These are phyloP conservation scores for Xylaria arbuscula DNA, from an alignment of 2,329 filamentous ascomycete genomes.

Conservation along the genomic window DNA sequence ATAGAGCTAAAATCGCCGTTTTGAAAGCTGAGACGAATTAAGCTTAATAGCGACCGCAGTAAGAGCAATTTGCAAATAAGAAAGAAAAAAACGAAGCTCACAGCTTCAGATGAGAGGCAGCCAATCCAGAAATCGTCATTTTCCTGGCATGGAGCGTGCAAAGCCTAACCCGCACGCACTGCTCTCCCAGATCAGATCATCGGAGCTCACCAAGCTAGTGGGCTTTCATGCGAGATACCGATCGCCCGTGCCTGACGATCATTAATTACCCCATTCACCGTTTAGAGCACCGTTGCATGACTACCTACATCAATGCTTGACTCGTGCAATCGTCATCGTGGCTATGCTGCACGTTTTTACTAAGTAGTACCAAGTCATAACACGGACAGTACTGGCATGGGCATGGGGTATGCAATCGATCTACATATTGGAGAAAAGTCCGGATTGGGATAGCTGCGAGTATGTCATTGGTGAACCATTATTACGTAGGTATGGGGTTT, in stretches of 20 bases:
- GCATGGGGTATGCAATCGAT: conserved; percentile 6
- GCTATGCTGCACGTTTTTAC: conserved; percentile 14
- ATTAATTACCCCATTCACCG: too few relatives aligned
- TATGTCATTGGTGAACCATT: conserved; percentile 35
- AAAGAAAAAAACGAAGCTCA: not conserved
- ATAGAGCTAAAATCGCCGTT: too few relatives aligned
- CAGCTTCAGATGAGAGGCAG: not conserved
- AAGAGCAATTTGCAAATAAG: not conserved
- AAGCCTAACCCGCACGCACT: not conserved
- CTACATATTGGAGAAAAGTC: conserved; percentile 26
- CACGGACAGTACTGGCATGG: conserved; percentile 11
- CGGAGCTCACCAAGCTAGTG: too few relatives aligned
- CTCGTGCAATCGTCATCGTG: conserved; percentile 31
- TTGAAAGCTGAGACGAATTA: too few relatives aligned
- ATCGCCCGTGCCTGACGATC: too few relatives aligned
- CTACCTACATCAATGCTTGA: not conserved
- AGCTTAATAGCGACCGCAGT: too few relatives aligned
- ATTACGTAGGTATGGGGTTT: conserved; percentile 6
- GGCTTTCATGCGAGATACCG: too few relatives aligned
- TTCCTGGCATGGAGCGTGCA: too few relatives aligned
- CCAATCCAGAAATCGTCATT: not conserved
- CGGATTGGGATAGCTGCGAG: conserved; percentile 36
- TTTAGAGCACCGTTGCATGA: too few relatives aligned
- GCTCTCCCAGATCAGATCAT: not conserved
- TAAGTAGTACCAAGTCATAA: too few relatives aligned